A percentile compares a stretch with the other conserved stretches of the same genome.
These are phyloP conservation scores for Phytophthora citrophthora DNA, from an alignment of 352 stramenopile species.

Conservation along the genomic window DNA sequence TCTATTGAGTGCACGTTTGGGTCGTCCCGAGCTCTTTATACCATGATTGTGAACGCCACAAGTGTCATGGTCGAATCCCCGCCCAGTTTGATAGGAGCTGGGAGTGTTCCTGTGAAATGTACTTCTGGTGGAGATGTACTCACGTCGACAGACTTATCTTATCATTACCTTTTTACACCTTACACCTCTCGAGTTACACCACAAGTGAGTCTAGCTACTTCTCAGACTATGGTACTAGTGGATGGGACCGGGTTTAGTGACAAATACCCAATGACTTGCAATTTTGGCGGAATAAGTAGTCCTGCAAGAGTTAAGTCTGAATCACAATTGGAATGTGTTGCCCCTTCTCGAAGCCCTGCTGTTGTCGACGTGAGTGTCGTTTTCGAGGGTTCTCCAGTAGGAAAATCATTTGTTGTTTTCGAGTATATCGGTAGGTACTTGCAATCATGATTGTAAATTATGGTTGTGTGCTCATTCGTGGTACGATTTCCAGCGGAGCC, in stretches of 20 bases:
- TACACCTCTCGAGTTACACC: slow-evolving; percentile 24
- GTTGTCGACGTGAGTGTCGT: slow-evolving; percentile 18
- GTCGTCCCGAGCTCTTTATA: not conserved
- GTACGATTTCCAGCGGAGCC: slow-evolving; percentile 33
- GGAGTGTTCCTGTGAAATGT: slow-evolving; percentile 28
- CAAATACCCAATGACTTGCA: slow-evolving; percentile 33
- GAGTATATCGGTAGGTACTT: slow-evolving; percentile 41
- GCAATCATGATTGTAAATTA: not conserved
- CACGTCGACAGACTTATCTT: slow-evolving; percentile 19
- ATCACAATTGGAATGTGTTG: slow-evolving; percentile 34
- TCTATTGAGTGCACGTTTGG: slow-evolving; percentile 43
- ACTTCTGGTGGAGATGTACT: slow-evolving; percentile 30
- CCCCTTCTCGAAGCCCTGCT: slow-evolving; percentile 17
- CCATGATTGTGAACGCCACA: slow-evolving; percentile 27
- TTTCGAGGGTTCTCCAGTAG: slow-evolving; percentile 1
- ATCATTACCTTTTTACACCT: slow-evolving; percentile 35
- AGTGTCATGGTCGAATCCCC: slow-evolving; percentile 18
- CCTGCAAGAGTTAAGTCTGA: slow-evolving; percentile 25
- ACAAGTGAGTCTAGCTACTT: slow-evolving; percentile 23
- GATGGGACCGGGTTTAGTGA: slow-evolving; percentile 42
- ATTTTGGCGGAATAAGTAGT: slow-evolving; percentile 31
- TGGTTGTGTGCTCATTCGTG: not conserved
- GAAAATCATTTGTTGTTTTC: slow-evolving; percentile 21
- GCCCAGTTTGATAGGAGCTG: slow-evolving; percentile 11
- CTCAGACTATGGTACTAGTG: slow-evolving; percentile 30